These are phyloP conservation scores for Jackrogersella minutella DNA, from an alignment of 495 filamentous ascomycete species.

Conservation along the genomic window DNA sequence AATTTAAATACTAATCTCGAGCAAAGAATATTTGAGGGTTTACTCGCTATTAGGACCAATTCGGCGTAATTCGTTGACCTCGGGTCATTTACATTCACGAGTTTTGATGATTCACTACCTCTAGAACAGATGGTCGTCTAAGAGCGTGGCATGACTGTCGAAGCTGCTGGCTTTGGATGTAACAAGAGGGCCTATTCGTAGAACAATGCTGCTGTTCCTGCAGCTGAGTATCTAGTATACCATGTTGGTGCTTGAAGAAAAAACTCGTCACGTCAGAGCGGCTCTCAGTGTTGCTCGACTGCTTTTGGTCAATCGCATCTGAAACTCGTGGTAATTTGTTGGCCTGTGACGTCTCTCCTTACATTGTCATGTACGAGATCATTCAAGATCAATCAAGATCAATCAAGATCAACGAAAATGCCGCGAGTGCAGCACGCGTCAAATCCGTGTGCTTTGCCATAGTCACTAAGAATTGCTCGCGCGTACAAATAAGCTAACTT, in stretches of 20 bases:
- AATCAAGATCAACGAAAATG: background rate
- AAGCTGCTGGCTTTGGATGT: background rate
- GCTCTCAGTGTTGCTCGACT: background rate
- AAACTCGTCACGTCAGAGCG: background rate
- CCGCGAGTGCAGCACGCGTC: background rate
- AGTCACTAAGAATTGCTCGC: background rate
- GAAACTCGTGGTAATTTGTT: background rate
- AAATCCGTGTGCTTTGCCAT: background rate
- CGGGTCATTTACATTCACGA: background rate
- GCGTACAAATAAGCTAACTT: conserved; percentile 11
- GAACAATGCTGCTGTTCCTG: conserved; percentile 17
- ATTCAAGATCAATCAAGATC: background rate
- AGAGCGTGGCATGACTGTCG: background rate
- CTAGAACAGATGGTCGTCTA: background rate
- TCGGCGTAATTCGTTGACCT: background rate
- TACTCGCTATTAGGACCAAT: background rate
- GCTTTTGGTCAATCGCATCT: background rate
- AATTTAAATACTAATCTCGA: background rate
- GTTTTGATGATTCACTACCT: conserved; percentile 6
- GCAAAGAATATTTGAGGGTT: background rate
- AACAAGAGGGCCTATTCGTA: background rate
- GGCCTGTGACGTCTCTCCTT: background rate
- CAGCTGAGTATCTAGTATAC: background rate
- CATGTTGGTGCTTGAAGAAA: background rate
- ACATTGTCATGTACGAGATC: background rate